Evolutionary conservation across 192 early-diverging fungal genomes (phyloP), one percentile per base, ranked within the genome.

Genomic region (Lunasporangiospora selenospora): DNA sequence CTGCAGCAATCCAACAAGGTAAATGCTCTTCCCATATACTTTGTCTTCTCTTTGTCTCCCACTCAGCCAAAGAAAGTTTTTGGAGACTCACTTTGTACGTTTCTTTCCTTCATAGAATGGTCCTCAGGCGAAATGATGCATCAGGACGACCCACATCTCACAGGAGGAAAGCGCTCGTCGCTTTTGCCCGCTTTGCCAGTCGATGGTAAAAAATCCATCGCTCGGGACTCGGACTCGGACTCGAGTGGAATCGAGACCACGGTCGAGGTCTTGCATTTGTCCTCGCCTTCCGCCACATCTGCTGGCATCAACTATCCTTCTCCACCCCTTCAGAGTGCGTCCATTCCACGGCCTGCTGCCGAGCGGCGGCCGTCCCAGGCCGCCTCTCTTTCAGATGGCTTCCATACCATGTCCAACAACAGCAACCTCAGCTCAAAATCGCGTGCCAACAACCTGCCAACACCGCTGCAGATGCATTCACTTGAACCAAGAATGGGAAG

Each of bases 121-220:
- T 31, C 26, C 29, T 54, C 65, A 37, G 41, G 21, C 9, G 65
- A 67, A 41, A n/a, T 59, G 49, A 57, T 63, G 36, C 26, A 58
- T 27, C 67, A 57, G 26, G 39, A 51, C 26, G 24, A 53, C 18
- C n/a, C 31, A 38, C 19, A 31, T 8, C 27, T 19, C 40, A n/a
- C 40, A 49, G 38, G 38, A 57, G 18, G 53, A 48, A 58, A 57
- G 40, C 48, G 30, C 1, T 60, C 60, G 2, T 63, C 67, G 18
- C 58, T 73, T 13, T 40, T 73, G 16, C 61, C 69, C n/a, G 60
- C 69, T 4, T 32, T 73, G 15, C 60, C 69, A 1, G 60, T 73
- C 33, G 61, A 62, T 29, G 34, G 32, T 42, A 50, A 50, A 19
- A 32, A 9, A 1, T 23, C 45, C 3, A n/a, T n/a, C n/a, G 18